Base-by-base conservation (phyloP, 345 rosid genomes). In the Hibiscus tridactylites region DNA sequence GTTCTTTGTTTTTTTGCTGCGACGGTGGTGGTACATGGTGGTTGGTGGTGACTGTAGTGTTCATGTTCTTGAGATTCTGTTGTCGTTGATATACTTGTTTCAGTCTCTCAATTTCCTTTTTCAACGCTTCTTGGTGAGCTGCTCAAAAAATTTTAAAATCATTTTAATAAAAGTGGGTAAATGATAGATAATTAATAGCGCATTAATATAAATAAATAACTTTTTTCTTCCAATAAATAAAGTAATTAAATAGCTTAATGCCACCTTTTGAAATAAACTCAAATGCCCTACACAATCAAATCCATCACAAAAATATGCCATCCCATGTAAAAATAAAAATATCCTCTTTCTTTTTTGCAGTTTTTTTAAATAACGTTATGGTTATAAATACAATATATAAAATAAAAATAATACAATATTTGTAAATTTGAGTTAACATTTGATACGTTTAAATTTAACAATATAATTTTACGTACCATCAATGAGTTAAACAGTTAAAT, bases 91-190 rank as follows among this genome's bases (percentile, higher is more conserved):
- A 81, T 3, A 85, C 81, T 71, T 84, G 88, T 77, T 87, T 80
- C 17, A 89, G 72, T 63, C 93, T 85, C 78, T 87, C 91, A 71
- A 89, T 87, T 68, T 89, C 93, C 70, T 81, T 85, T 86, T 81
- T 87, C 75, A 89, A 26, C 50, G 89, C 91, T 69, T 84, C 89
- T 73, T 87, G 93, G 68, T 89, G 91, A 73, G 93, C 93, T 89
- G 78, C 69, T 16, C 46, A 1, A 33, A 9, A 7, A 37, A 9
- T 66, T 7, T 17, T 2, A 54, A 47, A 15, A 46, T 4, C 31
- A 11, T 24, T 65, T 44, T 2, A 65, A 44, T 12, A 44, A 42
- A 6, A 19, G 0, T 1, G 2, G 17, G 53, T 42, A 65, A 21
- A 65, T 29, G 6, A 10, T 56, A 56, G 13, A 19, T 57, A 3